Base-by-base conservation (phyloP, 2,329 filamentous ascomycete species). In the Beauveria scarabaeidicola region DNA sequence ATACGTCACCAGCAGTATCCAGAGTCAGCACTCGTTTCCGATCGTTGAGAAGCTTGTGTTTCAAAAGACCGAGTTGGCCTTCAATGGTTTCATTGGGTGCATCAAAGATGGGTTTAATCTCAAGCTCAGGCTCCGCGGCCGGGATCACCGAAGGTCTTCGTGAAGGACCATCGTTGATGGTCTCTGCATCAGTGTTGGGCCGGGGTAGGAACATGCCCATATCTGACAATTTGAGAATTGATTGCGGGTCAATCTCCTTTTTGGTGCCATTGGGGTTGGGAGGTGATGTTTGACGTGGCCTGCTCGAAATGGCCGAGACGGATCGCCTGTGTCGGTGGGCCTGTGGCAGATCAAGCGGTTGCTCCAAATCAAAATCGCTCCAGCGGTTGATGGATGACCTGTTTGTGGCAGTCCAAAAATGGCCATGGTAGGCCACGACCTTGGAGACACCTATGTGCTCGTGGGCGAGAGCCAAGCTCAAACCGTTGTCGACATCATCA, bases 11-110 rank as follows among this genome's bases (percentile, higher is more conserved):
- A 1, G 93, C 92, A 2, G 94, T 97, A 72, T 99, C 94, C 56
- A 96, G 77, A 0, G 94, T 99, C 64, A 99, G 77, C 4, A 95
- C 92, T 61, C 91, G 84, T 69, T 90, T 88, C 65, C 93, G 83
- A 70, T 99, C 93, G 72, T 96, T 97, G 62, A 99, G 79, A 66
- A 97, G 81, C 67, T 88, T 87, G 72, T 97, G 90, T 73, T 97
- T 99, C 62, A 97, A 91, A 57, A 99, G 76, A 10, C 94, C 94
- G 74, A 96, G 93, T 68, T 97, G 92, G 1, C 94, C 94, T 73
- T 97, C 91, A 52, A 99, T 94, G 0, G 89, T 91, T 70, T 93
- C 90, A 64, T 87, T 84, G 1, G 88, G 88, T 58, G 86, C 71
- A 56, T 84, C 78, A 66, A 89, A 82, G 54, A 91, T 81, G 1